Base-by-base conservation (phyloP, 306 rosid genomes). In the Inga oerstediana region DNA sequence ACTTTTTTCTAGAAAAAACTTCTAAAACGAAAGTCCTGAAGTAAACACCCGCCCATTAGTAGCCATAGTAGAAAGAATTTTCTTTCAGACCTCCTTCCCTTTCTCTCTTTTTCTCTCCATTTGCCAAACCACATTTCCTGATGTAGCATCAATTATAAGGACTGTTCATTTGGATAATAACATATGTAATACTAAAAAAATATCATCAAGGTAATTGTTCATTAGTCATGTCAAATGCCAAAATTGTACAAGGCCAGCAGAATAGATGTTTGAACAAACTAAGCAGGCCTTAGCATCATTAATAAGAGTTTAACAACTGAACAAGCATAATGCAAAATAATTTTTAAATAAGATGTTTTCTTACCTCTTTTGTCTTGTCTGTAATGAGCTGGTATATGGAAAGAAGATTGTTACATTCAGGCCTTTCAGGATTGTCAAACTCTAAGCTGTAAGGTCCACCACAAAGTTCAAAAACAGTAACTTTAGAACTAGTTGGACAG, bases 391-490 rank as follows among this genome's bases (percentile, higher is more conserved):
- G 98, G 81, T 92, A 96, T 84, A 94, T 84, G 79, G 99, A 91
- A 74, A 96, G 97, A 88, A 96, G 98, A 87, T 95, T 95, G 88
- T 86, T 87, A 89, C 97, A 96, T 86, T 96, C 99, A 12, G 99
- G 98, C 88, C 99, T 92, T 86, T 92, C 98, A 27, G 95, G 88
- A 90, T 96, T 94, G 85, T 85, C 95, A 80, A 94, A 91, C 80
- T 96, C 98, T 92, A 96, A 62, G 78, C 99, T 93, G 91, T 68
- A 86, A 81, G 77, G 84, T 81, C 76, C 83, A 80, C 72, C 83
- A 88, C 44, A 79, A 66, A 71, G 83, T 80, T 34, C 59, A 81
- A 59, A 58, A 70, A 34, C 45, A 41, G 80, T 20, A 70, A 69
- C 68, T 84, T 72, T 34, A 79, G 68, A 74, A 37, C 24, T 77